These are phyloP conservation scores for Blepharisma japonicum DNA, from an alignment of 73 alveolate genomes.

Conservation along the genomic window DNA sequence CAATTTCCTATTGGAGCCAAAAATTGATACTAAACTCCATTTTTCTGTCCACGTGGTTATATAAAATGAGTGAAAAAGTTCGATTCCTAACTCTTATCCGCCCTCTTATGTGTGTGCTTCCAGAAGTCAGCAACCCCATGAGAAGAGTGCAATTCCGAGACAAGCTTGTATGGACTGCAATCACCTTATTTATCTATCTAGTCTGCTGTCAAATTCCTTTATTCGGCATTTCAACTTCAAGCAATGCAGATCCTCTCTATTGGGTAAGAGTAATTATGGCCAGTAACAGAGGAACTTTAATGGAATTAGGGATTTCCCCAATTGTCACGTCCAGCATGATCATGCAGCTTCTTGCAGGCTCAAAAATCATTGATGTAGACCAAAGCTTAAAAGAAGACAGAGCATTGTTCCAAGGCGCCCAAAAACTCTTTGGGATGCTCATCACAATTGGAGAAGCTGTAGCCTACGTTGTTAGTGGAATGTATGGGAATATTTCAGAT, in stretches of 20 bases:
- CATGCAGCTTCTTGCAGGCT: constrained; percentile 99
- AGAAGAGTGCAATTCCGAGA: constrained; percentile 74
- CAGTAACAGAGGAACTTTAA: constrained; percentile 98
- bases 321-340: constrained; percentile 98
- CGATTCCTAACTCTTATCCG: constrained; percentile 80
- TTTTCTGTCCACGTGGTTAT: neutral
- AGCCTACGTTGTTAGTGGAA: constrained; percentile 98
- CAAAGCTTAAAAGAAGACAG: constrained; percentile 79
- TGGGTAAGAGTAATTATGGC: constrained; percentile 96
- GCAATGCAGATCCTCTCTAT: constrained; percentile 30
- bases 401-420: constrained; percentile 94
- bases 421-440: constrained; percentile 85
- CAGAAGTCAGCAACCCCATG: constrained; percentile 95
- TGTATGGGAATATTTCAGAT: constrained; percentile 94
- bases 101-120: constrained; percentile 95
- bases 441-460: constrained; percentile 98
- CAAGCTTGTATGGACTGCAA: constrained; percentile 97
- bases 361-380: constrained; percentile 96
- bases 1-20: too few relatives aligned
- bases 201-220: constrained; percentile 99
- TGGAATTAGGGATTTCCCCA: constrained; percentile 99
- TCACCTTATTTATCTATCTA: constrained; percentile 94
- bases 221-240: constrained; percentile 85
- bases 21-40: too few relatives aligned
- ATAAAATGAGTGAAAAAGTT: constrained; percentile 52